These are phyloP conservation scores for Pseudomicrostroma phylloplanum DNA, from an alignment of 1,284 basidiomycete species.

Conservation along the genomic window DNA sequence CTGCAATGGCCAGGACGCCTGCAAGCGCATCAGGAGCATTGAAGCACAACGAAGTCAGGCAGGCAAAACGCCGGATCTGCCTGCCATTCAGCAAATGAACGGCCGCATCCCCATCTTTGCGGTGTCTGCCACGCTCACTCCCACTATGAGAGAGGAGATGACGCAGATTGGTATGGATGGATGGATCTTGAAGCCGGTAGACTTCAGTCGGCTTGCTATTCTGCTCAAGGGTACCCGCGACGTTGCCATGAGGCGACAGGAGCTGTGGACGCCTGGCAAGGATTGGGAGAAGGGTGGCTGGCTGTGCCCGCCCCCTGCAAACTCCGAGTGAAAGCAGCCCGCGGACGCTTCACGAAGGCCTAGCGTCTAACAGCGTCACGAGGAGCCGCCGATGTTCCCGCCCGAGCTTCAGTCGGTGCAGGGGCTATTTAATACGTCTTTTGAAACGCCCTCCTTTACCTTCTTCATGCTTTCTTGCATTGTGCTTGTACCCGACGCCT, in stretches of 20 bases:
- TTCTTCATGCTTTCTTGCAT: neutral
- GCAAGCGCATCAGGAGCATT: slow-evolving; percentile 58
- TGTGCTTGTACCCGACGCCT: neutral
- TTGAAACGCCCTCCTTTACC: neutral
- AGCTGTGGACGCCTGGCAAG: slow-evolving; percentile 36
- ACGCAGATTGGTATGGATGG: slow-evolving; percentile 66
- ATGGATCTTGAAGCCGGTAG: slow-evolving; percentile 79
- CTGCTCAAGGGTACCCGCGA: slow-evolving; percentile 35
- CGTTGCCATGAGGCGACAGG: slow-evolving; percentile 23
- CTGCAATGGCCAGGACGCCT: slow-evolving; percentile 69
- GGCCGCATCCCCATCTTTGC: slow-evolving; percentile 73
- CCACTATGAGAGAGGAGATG: slow-evolving; percentile 62
- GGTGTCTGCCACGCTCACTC: slow-evolving; percentile 69
- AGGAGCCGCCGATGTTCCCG: neutral
- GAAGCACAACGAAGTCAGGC: slow-evolving; percentile 22
- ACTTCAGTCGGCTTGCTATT: slow-evolving; percentile 56
- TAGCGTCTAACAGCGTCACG: neutral
- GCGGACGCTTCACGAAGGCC: neutral
- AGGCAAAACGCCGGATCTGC: slow-evolving; percentile 20
- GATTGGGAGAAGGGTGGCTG: slow-evolving; percentile 46
- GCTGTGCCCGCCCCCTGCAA: slow-evolving; percentile 29
- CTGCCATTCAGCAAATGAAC: slow-evolving; percentile 57
- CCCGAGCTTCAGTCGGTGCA: neutral
- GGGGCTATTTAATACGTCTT: no score
- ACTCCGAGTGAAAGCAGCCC: slow-evolving; percentile 8